Conservation (phyloP, 78 protist species). For the Protostelium mycophagum region DNA sequence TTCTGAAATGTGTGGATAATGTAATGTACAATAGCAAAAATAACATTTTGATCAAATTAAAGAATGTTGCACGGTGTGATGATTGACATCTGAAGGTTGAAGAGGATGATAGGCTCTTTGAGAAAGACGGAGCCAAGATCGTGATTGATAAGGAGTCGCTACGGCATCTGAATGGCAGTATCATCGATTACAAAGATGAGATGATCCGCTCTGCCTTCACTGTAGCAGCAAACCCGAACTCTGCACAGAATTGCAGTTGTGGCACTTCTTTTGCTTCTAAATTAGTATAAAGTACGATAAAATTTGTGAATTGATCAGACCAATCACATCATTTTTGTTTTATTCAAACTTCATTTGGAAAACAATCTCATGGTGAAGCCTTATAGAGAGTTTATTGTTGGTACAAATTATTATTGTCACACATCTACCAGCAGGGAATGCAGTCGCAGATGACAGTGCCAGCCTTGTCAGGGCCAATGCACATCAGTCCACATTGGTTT, state of each 20-base stretch:
- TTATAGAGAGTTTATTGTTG: too few relatives aligned
- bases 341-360: too few relatives aligned
- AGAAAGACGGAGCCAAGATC: constrained; percentile 23
- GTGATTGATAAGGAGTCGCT: constrained; percentile 56
- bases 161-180: constrained; percentile 51
- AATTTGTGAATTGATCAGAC: neutral
- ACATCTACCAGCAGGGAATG: too few relatives aligned
- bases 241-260: constrained; percentile 55
- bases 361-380: too few relatives aligned
- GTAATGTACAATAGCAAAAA: too few relatives aligned
- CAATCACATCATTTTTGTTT: neutral
- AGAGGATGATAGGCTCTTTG: constrained; percentile 21
- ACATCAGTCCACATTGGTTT: too few relatives aligned
- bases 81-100: neutral
- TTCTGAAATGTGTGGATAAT: too few relatives aligned
- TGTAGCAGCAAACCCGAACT: constrained; percentile 46
- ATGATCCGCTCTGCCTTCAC: constrained; percentile 45
- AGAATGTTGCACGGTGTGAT: neutral
- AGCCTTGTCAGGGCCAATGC: too few relatives aligned
- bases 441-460: too few relatives aligned
- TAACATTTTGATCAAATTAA: neutral
- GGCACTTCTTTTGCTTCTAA: constrained; percentile 57
- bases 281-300: neutral
- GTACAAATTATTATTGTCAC: too few relatives aligned
- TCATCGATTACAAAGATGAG: constrained; percentile 40